Conservation (phyloP, 1,284 basidiomycete species). For the Uromyces viciae-fabae region DNA sequence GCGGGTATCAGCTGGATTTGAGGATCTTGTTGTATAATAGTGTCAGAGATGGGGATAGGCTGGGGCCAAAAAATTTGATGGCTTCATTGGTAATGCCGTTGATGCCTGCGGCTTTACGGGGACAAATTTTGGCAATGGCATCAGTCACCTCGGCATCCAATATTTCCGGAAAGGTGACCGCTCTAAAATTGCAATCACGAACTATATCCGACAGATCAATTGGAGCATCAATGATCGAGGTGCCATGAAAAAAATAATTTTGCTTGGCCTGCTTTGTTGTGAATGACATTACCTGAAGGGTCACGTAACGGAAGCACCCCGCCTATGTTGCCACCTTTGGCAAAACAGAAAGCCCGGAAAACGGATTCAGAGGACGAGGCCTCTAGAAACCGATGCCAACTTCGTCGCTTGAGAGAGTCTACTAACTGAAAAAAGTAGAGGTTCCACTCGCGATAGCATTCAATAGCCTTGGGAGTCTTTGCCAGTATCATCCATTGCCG, state of each 20-base stretch:
- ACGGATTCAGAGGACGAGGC: neutral
- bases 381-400: neutral
- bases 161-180: neutral
- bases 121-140: neutral
- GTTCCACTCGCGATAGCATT: conserved; percentile 18
- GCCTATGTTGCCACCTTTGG: neutral
- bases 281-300: neutral
- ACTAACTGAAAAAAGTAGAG: neutral
- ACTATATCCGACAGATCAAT: neutral
- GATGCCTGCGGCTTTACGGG: neutral
- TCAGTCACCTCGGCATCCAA: neutral
- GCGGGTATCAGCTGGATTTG: neutral
- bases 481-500: conserved; percentile 16
- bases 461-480: neutral
- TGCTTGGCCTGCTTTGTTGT: neutral
- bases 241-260: neutral
- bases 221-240: neutral
- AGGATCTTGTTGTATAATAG: neutral
- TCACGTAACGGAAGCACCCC: neutral
- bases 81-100: neutral
- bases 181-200: neutral
- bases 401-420: neutral
- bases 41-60: neutral
- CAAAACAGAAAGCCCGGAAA: neutral
- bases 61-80: neutral